A percentile compares a stretch with the other conserved stretches of the same genome.
phyloP scores from a whole-genome alignment of 345 rosid genomes.

The Lepidium sativum region DNA sequence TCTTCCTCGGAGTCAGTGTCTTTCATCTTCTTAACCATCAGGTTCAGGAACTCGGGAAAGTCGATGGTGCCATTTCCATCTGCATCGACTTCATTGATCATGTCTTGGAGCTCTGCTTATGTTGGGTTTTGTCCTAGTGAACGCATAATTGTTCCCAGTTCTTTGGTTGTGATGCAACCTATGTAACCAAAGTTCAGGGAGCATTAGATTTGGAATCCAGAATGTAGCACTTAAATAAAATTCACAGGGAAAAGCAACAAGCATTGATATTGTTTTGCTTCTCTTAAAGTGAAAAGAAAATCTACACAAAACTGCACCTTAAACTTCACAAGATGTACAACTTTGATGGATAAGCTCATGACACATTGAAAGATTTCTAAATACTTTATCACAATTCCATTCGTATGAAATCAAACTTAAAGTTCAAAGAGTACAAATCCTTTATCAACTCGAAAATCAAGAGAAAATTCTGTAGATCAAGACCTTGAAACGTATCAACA shows the following conservation, averaged over 20 bases:
- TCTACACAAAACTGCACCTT: not conserved
- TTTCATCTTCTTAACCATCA: conserved; percentile 42
- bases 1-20: conserved; percentile 49
- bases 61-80: conserved; percentile 47
- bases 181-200: not conserved
- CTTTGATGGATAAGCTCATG: not conserved
- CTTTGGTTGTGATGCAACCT: conserved; percentile 46
- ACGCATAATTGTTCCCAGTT: conserved; percentile 48
- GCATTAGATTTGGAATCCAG: not conserved
- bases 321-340: not conserved
- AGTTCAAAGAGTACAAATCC: not conserved
- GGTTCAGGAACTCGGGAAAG: conserved; percentile 42
- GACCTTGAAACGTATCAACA: not conserved
- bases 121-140: conserved; percentile 49
- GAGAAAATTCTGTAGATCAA: not conserved
- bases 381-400: not conserved
- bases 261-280: not conserved
- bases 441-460: not conserved
- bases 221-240: not conserved
- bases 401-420: not conserved
- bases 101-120: conserved; percentile 45
- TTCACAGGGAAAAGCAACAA: no score
- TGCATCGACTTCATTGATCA: conserved; percentile 48
- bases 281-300: not conserved
- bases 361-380: not conserved